Conservation (phyloP, 1,284 basidiomycete genomes). For the Wolfiporia cocos region DNA sequence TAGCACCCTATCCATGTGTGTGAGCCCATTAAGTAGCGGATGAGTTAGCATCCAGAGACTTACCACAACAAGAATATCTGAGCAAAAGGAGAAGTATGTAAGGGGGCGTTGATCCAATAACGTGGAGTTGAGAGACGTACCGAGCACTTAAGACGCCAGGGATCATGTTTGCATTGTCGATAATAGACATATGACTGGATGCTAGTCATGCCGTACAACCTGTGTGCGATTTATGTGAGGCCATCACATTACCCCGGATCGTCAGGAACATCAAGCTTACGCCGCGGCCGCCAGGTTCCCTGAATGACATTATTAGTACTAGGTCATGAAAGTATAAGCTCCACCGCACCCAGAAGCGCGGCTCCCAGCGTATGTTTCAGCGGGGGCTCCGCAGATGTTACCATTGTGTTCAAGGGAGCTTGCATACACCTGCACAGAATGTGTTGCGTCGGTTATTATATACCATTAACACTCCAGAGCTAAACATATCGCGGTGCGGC, state of each 20-base stretch:
- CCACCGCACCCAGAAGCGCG: conserved; percentile 2
- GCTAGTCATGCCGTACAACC: conserved; percentile 10
- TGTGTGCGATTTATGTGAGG: neutral
- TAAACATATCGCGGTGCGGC: too few relatives aligned
- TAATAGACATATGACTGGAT: conserved; percentile 8
- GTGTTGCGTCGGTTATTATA: neutral
- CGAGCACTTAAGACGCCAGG: neutral
- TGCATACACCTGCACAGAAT: too few relatives aligned
- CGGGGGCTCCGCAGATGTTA: neutral
- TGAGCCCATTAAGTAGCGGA: neutral
- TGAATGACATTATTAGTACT: neutral
- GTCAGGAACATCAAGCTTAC: neutral
- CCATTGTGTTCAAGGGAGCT: neutral
- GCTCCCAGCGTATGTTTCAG: neutral
- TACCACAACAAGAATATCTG: conserved; percentile 3
- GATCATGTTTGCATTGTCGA: conserved; percentile 1
- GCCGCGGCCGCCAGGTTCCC: conserved; percentile 4
- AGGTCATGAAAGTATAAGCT: neutral
- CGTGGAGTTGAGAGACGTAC: neutral
- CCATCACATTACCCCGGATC: neutral
- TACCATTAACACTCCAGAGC: too few relatives aligned
- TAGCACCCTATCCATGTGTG: conserved; percentile 7
- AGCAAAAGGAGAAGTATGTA: neutral
- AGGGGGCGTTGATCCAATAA: too few relatives aligned
- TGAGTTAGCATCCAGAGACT: neutral